Percentiles rank a stretch among this genome's conserved stretches.
These are phyloP conservation scores for Ceratobasidium sp. DNA, from an alignment of 1,284 basidiomycete genomes.

Conservation along the genomic window DNA sequence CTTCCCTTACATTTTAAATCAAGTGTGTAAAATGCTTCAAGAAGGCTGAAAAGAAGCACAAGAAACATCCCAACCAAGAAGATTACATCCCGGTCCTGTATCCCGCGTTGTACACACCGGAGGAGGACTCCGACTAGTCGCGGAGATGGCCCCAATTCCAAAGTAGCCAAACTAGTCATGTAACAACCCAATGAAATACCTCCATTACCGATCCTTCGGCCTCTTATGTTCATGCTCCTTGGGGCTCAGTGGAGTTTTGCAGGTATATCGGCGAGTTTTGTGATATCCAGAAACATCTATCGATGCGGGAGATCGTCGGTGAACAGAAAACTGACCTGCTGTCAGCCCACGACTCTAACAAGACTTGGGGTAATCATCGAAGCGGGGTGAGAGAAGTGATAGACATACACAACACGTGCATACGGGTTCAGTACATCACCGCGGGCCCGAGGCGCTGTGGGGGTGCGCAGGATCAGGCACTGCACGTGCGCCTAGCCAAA, in stretches of 20 bases:
- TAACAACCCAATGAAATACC: not conserved
- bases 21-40: constrained; percentile 33
- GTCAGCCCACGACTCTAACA: not conserved
- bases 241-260: constrained; percentile 7
- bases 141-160: not conserved
- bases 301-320: constrained; percentile 9
- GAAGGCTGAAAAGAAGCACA: constrained; percentile 20
- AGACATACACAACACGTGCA: not conserved
- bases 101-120: not conserved
- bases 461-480: constrained; percentile 2
- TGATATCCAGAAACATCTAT: not conserved
- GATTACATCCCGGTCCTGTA: constrained; percentile 25
- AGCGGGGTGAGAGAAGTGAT: not conserved
- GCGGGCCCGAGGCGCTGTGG: constrained; percentile 23
- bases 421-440: constrained; percentile 5
- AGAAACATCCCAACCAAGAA: constrained; percentile 12
- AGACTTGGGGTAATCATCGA: not conserved
- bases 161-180: not conserved
- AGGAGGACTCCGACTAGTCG: not conserved
- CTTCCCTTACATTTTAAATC: not conserved
- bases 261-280: not conserved
- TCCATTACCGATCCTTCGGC: not conserved
- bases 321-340: not conserved
- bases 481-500: constrained; percentile 24
- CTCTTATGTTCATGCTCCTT: not conserved